phyloP scores from a whole-genome alignment of 208 protist genomes.

The Angomonas desouzai region DNA sequence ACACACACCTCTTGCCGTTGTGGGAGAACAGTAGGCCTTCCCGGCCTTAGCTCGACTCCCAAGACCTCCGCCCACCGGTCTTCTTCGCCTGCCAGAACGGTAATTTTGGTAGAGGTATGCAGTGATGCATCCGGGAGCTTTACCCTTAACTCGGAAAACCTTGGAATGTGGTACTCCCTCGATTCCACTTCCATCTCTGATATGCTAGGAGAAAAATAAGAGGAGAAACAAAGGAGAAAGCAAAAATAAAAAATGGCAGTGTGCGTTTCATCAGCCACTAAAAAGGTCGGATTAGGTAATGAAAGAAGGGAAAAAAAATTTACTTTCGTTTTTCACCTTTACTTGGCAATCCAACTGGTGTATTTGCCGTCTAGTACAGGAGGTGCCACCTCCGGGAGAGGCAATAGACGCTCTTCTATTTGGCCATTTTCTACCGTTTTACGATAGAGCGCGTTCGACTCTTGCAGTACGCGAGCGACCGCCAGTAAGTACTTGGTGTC shows the following conservation, averaged over 20 bases:
- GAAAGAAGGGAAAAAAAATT: background rate
- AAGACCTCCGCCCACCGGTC: slow-evolving; percentile 39
- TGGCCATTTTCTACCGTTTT: slow-evolving; percentile 30
- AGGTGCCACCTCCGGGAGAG: slow-evolving; percentile 35
- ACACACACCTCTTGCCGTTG: slow-evolving; percentile 28
- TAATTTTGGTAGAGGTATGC: slow-evolving; percentile 27
- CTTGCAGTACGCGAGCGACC: slow-evolving; percentile 64
- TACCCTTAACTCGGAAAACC: slow-evolving; percentile 56
- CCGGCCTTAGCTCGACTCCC: slow-evolving; percentile 45
- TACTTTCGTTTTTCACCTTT: background rate
- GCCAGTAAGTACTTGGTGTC: slow-evolving; percentile 60
- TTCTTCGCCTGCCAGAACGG: slow-evolving; percentile 17
- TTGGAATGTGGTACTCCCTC: slow-evolving; percentile 34
- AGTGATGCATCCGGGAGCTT: slow-evolving; percentile 20
- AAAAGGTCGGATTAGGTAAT: background rate
- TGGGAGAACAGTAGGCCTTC: slow-evolving; percentile 45
- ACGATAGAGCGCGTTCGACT: slow-evolving; percentile 49
- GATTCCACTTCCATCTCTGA: background rate
- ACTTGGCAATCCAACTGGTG: slow-evolving; percentile 53
- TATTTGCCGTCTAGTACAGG: slow-evolving; percentile 56
- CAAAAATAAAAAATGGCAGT: background rate
- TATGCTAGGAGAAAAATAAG: slow-evolving; percentile 8
- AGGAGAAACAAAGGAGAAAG: background rate
- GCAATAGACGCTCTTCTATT: slow-evolving; percentile 39
- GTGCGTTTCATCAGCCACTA: too few relatives aligned